Percentiles rank a stretch among this genome's conserved stretches.
These are phyloP conservation scores for Fusarium tjaetaba DNA, from an alignment of 2,329 filamentous ascomycete genomes.

Conservation along the genomic window DNA sequence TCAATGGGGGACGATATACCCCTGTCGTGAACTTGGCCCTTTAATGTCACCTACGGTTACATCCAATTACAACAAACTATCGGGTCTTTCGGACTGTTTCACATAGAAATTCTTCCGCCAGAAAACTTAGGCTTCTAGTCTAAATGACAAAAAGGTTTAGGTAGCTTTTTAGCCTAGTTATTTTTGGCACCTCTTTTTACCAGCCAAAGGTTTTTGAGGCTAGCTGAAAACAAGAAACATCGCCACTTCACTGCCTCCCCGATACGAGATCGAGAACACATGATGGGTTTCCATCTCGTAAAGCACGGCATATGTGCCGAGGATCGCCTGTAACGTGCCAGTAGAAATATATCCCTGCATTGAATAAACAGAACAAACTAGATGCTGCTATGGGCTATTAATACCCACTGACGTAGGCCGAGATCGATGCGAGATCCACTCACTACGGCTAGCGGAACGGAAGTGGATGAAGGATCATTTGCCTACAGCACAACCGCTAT, in stretches of 20 bases:
- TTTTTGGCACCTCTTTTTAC: background rate
- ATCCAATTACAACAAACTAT: background rate
- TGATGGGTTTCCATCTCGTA: background rate
- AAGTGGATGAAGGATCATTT: background rate
- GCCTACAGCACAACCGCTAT: background rate
- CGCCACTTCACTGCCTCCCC: background rate
- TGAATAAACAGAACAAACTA: background rate
- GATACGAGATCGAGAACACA: background rate
- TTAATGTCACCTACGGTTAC: background rate
- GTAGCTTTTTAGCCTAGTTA: accelerated
- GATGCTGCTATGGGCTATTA: background rate
- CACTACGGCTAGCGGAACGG: background rate
- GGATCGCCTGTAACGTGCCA: background rate
- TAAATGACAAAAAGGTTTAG: background rate
- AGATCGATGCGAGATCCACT: background rate
- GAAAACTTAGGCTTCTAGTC: background rate
- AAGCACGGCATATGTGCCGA: background rate
- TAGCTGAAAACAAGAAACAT: background rate
- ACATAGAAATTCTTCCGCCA: slow-evolving; percentile 5
- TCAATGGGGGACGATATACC: background rate
- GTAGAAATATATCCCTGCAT: background rate
- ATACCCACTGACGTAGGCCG: slow-evolving; percentile 14
- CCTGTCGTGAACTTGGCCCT: background rate
- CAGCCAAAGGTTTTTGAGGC: background rate
- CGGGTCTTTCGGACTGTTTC: background rate